Base-by-base conservation (phyloP, 2,329 filamentous ascomycete genomes). In the Rutstroemia sydowiana region DNA sequence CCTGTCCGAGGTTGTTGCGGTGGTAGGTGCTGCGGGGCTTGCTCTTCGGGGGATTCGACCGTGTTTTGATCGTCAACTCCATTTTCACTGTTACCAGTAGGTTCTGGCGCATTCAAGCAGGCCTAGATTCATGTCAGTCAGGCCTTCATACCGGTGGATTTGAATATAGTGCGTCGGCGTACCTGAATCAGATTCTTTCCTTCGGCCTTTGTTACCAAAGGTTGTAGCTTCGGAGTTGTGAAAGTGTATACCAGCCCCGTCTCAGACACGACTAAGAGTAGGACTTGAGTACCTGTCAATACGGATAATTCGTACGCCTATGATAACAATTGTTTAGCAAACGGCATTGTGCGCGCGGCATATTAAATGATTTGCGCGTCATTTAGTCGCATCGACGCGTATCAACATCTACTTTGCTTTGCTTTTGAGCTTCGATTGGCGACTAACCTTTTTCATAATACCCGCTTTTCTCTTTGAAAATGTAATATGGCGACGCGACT, bases 171-270 rank as follows among this genome's bases (percentile, higher is more conserved):
- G 18, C n/a, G 52, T 18, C 21, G 20, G 47, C 58, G 48, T 59
- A 96, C 93, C 84, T 98, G 93, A 62, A 98, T 97, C 60, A 98
- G 76, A 70, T 98, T 98, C 81, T 98, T 98, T 74, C 93, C 93
- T 73, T 97, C 93, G 16, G 93, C 87, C 76, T 97, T 97, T 58
- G 93, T 98, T 62, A 97, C 93, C 49, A 98, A 82, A 57, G 93
- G 93, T 74, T 97, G 93, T 52, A 98, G 83, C 77, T 98, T 98
- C 18, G 93, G 93, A 14, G 93, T 98, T 57, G 92, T 97, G 71
- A 97, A 97, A 55, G 92, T 97, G 73, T 97, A 97, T 65, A 97
- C 92, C 31, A 97, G 82, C 60, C 92, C 92, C 21, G 92, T 97
- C 75, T 97, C 92, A 41, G 92, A 97, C 58, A 97, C 92, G 64